These are phyloP conservation scores for Hyphopichia wangnamkhiaoensis DNA, from an alignment of 1,139 yeast genomes.

Conservation along the genomic window DNA sequence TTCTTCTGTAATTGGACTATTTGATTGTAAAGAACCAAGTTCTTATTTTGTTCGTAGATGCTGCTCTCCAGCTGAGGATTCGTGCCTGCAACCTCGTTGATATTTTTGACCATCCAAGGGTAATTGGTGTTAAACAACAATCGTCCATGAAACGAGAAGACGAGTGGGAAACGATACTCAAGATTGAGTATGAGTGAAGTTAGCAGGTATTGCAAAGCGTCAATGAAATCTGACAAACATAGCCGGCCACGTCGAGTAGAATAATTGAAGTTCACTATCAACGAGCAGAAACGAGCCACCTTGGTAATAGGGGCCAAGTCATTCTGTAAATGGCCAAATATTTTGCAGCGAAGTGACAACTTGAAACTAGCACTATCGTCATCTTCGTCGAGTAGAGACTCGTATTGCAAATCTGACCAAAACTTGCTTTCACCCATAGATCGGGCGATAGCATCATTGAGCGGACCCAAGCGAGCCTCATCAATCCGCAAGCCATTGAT, in stretches of 20 bases:
- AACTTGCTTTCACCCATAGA: constrained; percentile 8
- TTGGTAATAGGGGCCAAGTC: constrained; percentile 11
- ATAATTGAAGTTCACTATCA: constrained; percentile 14
- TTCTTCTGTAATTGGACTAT: constrained; percentile 7
- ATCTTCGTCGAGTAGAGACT: constrained; percentile 12
- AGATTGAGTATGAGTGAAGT: constrained; percentile 29
- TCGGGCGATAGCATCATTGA: constrained; percentile 1
- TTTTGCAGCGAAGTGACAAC: constrained; percentile 21
- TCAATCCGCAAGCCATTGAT: background rate
- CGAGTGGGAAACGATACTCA: constrained; percentile 34
- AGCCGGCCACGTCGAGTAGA: constrained; percentile 11
- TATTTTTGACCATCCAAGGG: constrained; percentile 13
- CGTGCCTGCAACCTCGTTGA: constrained; percentile 6
- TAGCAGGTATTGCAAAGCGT: constrained; percentile 30
- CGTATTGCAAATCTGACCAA: constrained; percentile 22
- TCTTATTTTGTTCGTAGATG: background rate
- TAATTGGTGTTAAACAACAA: constrained; percentile 27
- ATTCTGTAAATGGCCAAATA: constrained; percentile 16
- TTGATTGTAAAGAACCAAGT: constrained; percentile 1
- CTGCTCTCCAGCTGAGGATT: background rate
- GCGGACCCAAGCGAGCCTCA: background rate
- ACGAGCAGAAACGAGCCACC: constrained; percentile 8
- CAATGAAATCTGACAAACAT: constrained; percentile 13
- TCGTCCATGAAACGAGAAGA: constrained; percentile 40
- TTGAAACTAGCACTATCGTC: constrained; percentile 10